These are phyloP conservation scores for Trypanosoma theileri DNA, from an alignment of 208 protist genomes.

Conservation along the genomic window DNA sequence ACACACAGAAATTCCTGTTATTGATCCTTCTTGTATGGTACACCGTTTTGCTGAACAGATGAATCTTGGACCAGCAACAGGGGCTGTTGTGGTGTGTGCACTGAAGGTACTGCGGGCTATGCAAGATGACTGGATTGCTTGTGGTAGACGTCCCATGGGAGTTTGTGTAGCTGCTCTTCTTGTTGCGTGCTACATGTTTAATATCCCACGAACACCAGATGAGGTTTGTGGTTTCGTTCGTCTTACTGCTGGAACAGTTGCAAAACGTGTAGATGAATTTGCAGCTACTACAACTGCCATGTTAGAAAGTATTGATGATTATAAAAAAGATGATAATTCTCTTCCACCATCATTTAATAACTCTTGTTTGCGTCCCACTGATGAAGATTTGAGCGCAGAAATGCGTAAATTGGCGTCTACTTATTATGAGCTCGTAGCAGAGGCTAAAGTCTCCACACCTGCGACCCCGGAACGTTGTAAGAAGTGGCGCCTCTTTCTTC, in stretches of 20 bases:
- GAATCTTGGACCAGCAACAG: slow-evolving; percentile 65
- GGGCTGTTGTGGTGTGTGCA: slow-evolving; percentile 78
- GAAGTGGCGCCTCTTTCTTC: slow-evolving; percentile 78
- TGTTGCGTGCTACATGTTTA: slow-evolving; percentile 85
- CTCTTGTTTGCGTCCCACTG: slow-evolving; percentile 42
- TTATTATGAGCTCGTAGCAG: slow-evolving; percentile 85
- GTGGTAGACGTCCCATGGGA: slow-evolving; percentile 84
- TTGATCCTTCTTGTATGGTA: slow-evolving; percentile 87
- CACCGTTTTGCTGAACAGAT: slow-evolving; percentile 86
- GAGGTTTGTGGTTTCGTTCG: slow-evolving; percentile 88
- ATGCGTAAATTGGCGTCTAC: slow-evolving; percentile 75
- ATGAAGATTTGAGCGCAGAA: slow-evolving; percentile 68
- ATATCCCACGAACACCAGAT: slow-evolving; percentile 72
- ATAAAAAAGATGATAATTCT: slow-evolving; percentile 51
- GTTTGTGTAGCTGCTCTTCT: slow-evolving; percentile 89
- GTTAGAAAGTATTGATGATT: slow-evolving; percentile 80
- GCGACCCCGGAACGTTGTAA: slow-evolving; percentile 73
- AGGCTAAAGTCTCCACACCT: slow-evolving; percentile 77
- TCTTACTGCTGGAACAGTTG: slow-evolving; percentile 79
- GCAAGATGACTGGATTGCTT: slow-evolving; percentile 91
- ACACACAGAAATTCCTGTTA: slow-evolving; percentile 77
- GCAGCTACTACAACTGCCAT: slow-evolving; percentile 64
- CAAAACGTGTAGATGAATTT: slow-evolving; percentile 84
- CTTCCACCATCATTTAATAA: slow-evolving; percentile 75
- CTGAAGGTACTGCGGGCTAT: slow-evolving; percentile 87